Evolutionary conservation across 768 basidiomycete genomes (phyloP).

Genomic region (Coprinopsis sp.): DNA sequence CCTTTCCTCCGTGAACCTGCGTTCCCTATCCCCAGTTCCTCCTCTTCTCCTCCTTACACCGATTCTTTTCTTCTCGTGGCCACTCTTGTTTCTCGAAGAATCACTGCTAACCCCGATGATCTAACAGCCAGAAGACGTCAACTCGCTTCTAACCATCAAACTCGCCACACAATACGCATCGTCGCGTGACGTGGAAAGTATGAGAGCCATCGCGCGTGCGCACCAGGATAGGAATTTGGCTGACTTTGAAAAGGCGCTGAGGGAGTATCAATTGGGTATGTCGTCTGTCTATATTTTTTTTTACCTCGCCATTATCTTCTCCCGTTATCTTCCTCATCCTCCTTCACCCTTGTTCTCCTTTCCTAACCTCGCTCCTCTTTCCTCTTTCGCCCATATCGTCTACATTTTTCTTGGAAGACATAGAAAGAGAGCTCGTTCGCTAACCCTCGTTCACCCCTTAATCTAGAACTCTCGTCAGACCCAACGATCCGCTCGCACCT

Average conservation of each 20-base stretch:
- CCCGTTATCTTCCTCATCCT: not conserved
- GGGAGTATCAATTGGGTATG: conserved; percentile 77
- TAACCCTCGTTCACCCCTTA: not conserved
- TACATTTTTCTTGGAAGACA: not conserved
- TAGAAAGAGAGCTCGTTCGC: not conserved
- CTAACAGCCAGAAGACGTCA: conserved; percentile 94
- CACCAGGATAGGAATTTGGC: conserved; percentile 86
- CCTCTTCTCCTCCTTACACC: no score
- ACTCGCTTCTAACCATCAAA: conserved; percentile 80
- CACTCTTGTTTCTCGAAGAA: no score
- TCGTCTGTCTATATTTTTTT: not conserved
- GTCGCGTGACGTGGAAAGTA: conserved; percentile 85
- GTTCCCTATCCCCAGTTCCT: no score
- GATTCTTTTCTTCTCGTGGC: no score
- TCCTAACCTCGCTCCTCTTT: not conserved
- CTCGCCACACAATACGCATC: conserved; percentile 85
- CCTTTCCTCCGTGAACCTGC: no score
- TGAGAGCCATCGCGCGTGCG: conserved; percentile 93
- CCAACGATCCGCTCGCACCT: conserved; percentile 94
- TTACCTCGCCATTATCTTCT: not conserved
- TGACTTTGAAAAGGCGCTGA: conserved; percentile 83
- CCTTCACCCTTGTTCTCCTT: not conserved
- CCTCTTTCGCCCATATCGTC: conserved; percentile 13
- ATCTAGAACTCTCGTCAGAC: conserved; percentile 86
- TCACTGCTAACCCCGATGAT: not conserved